Percentiles rank a stretch among this genome's conserved stretches.
phyloP scores from a whole-genome alignment of 768 basidiomycete genomes.

The Mycena polygramma region DNA sequence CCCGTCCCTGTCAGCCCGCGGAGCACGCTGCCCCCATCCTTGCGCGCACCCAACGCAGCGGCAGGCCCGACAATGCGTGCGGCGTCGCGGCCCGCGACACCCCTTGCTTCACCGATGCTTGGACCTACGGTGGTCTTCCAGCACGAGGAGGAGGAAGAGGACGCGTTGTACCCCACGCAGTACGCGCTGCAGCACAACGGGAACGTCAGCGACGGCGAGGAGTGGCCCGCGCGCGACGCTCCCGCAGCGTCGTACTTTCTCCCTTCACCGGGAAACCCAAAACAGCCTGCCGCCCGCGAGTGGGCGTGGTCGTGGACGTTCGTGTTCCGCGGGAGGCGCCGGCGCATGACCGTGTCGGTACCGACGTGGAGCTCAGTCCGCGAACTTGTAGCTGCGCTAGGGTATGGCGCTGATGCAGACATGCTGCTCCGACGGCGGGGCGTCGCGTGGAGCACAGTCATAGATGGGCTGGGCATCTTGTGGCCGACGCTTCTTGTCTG shows the following conservation, averaged over 20 bases:
- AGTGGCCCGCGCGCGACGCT: conserved; percentile 52
- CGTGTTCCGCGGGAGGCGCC: conserved; percentile 64
- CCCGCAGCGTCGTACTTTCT: conserved; percentile 50
- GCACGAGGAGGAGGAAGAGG: conserved; percentile 60
- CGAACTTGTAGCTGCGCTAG: conserved; percentile 35
- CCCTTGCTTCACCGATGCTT: conserved; percentile 52
- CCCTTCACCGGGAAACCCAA: conserved; percentile 49
- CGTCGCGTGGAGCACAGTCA: conserved; percentile 49
- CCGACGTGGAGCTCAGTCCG: conserved; percentile 50
- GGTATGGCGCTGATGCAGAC: conserved; percentile 31
- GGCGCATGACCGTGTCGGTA: conserved; percentile 63
- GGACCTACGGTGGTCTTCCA: conserved; percentile 45
- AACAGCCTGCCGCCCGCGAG: conserved; percentile 36
- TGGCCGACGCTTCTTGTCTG: conserved; percentile 54
- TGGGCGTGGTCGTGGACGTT: conserved; percentile 68
- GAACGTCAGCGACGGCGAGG: conserved; percentile 49
- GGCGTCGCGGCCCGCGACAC: conserved; percentile 57
- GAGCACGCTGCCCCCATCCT: conserved; percentile 50
- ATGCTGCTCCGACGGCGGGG: conserved; percentile 44
- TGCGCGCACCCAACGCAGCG: conserved; percentile 55
- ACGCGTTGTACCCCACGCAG: conserved; percentile 62
- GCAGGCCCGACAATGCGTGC: conserved; percentile 57
- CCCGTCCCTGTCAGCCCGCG: conserved; percentile 55
- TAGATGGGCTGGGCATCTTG: conserved; percentile 55
- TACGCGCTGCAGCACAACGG: conserved; percentile 58